A percentile compares a stretch with the other conserved stretches of the same genome.
Evolutionary conservation across 495 filamentous ascomycete species (phyloP).

Genomic region (Trichoderma gamsii): DNA sequence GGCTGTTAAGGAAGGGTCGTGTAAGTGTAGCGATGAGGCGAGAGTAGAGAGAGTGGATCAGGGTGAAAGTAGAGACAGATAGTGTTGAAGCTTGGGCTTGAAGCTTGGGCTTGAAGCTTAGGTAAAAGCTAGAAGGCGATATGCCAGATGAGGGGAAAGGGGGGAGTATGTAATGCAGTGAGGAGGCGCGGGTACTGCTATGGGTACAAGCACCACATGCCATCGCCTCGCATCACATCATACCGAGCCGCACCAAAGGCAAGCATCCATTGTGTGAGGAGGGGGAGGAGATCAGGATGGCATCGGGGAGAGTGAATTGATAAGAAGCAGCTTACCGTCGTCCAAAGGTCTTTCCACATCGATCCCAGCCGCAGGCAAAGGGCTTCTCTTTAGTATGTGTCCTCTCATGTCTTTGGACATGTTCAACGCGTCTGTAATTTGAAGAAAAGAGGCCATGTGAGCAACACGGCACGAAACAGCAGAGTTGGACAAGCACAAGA

Average conservation of each 20-base stretch:
- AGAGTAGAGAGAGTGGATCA: background rate
- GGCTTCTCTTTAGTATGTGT: constrained; percentile 58
- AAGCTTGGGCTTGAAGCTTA: constrained; percentile 10
- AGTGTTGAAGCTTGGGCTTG: background rate
- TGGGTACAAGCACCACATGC: constrained; percentile 5
- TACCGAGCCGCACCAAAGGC: background rate
- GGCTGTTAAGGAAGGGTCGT: constrained; percentile 17
- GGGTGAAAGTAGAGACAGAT: background rate
- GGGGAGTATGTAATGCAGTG: constrained; percentile 11
- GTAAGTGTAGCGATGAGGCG: constrained; percentile 14
- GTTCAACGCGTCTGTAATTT: constrained; percentile 50
- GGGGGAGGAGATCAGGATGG: background rate
- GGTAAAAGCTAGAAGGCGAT: background rate
- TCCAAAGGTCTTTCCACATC: constrained; percentile 53
- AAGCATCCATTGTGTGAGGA: background rate
- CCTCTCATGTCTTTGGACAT: constrained; percentile 55
- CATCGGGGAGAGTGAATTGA: background rate
- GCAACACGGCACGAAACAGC: constrained; percentile 25
- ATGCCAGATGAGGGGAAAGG: constrained; percentile 3
- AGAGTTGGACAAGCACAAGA: constrained; percentile 1
- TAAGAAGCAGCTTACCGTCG: constrained; percentile 40
- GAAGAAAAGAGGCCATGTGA: background rate
- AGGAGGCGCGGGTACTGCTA: constrained; percentile 8
- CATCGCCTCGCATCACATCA: constrained; percentile 2
- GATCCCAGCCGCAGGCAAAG: constrained; percentile 46